These are phyloP conservation scores for Penicillium argentinense DNA, from an alignment of 495 filamentous ascomycete genomes.

Conservation along the genomic window DNA sequence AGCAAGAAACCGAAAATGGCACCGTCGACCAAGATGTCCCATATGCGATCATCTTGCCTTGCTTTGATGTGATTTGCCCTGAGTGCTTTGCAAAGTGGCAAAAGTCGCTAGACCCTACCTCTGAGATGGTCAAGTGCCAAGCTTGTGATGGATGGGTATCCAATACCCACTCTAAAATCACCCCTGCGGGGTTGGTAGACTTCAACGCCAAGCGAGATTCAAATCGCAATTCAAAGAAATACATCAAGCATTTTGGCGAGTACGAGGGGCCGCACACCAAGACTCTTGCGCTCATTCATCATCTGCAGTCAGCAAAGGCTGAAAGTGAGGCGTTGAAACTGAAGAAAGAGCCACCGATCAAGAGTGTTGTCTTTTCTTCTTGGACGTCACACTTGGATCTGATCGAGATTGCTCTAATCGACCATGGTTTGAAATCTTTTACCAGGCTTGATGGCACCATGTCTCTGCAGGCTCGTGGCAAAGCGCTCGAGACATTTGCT, in stretches of 20 bases:
- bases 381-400: slow-evolving; percentile 96
- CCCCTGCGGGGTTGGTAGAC: slow-evolving; percentile 59
- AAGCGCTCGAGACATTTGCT: slow-evolving; percentile 72
- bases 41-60: slow-evolving; percentile 77
- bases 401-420: slow-evolving; percentile 79
- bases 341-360: slow-evolving; percentile 66
- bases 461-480: slow-evolving; percentile 65
- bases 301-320: slow-evolving; percentile 58
- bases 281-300: slow-evolving; percentile 71
- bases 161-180: slow-evolving; percentile 63
- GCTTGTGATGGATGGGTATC: slow-evolving; percentile 63
- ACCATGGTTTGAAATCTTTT: slow-evolving; percentile 59
- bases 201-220: slow-evolving; percentile 47
- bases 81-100: slow-evolving; percentile 59
- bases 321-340: slow-evolving; percentile 57
- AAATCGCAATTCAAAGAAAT: slow-evolving; percentile 38
- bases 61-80: slow-evolving; percentile 79
- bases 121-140: slow-evolving; percentile 52
- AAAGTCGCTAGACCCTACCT: slow-evolving; percentile 8
- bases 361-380: slow-evolving; percentile 87
- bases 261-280: slow-evolving; percentile 92
- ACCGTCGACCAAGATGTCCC: slow-evolving; percentile 56
- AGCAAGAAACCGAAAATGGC: slow-evolving; percentile 41
- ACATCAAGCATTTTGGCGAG: slow-evolving; percentile 59
- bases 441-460: slow-evolving; percentile 89